phyloP scores from a whole-genome alignment of 2,329 filamentous ascomycete species.

The Xylariaceae sp. region DNA sequence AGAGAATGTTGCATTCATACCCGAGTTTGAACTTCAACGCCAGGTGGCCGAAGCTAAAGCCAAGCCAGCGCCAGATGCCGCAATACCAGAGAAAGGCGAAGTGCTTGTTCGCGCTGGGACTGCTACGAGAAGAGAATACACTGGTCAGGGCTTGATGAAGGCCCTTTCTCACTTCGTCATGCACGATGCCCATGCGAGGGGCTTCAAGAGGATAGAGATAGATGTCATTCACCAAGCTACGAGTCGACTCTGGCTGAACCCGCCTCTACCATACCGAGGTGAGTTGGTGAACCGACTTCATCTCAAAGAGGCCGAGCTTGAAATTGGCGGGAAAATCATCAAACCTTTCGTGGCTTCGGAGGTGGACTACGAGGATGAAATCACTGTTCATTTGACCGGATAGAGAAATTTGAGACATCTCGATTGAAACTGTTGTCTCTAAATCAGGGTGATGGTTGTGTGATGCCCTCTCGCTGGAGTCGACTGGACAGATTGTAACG shows the following conservation, averaged over 20 bases:
- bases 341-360: neutral
- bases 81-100: constrained; percentile 10
- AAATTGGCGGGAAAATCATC: neutral
- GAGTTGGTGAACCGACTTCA: neutral
- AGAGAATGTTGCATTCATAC: neutral
- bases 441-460: too few relatives aligned
- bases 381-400: neutral
- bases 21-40: neutral
- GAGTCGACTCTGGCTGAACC: constrained; percentile 17
- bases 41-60: neutral
- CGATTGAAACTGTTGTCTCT: too few relatives aligned
- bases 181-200: constrained; percentile 22
- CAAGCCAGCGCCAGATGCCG: neutral
- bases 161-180: constrained; percentile 22
- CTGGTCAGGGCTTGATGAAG: constrained; percentile 23
- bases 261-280: constrained; percentile 15
- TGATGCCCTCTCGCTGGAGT: too few relatives aligned
- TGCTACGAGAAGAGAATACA: constrained; percentile 18
- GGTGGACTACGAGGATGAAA: neutral
- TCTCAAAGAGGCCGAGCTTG: neutral
- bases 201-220: constrained; percentile 22
- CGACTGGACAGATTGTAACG: too few relatives aligned
- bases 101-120: constrained; percentile 21
- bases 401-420: neutral
- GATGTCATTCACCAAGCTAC: constrained; percentile 14